Conservation (phyloP, 805 yeast genomes). For the Hanseniaspora vineae region DNA sequence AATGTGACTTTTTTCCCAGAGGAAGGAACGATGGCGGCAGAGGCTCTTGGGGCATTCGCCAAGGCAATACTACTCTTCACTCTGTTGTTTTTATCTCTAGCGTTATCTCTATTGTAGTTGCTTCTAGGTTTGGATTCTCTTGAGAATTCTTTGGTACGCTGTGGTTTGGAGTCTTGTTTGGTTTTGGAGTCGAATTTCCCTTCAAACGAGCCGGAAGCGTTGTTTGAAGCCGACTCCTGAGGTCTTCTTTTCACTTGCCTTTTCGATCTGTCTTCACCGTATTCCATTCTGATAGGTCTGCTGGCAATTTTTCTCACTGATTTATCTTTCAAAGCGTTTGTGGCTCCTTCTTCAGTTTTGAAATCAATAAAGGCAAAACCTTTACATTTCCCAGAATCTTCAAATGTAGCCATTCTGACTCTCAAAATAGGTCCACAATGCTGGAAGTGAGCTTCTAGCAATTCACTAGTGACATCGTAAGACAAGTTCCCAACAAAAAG, state of each 20-base stretch:
- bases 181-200: no score
- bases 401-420: conserved; percentile 95
- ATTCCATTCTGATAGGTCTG: conserved; percentile 74
- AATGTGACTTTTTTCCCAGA: conserved; percentile 79
- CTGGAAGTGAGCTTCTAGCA: conserved; percentile 68
- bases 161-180: no score
- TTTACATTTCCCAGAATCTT: conserved; percentile 91
- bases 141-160: not conserved
- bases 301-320: conserved; percentile 52
- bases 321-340: conserved; percentile 67
- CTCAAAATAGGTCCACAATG: conserved; percentile 80
- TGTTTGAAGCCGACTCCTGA: no score
- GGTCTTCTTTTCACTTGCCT: conserved; percentile 35
- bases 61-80: conserved; percentile 72
- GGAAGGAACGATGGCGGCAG: conserved; percentile 79
- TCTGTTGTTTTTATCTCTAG: conserved; percentile 33
- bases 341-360: conserved; percentile 66
- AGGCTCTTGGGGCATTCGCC: conserved; percentile 78
- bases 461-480: conserved; percentile 77
- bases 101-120: conserved; percentile 9
- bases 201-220: no score
- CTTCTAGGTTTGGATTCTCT: conserved; percentile 8
- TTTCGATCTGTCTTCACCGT: conserved; percentile 88
- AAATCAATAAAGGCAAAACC: conserved; percentile 93
- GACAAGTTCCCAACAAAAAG: conserved; percentile 88